A percentile compares a stretch with the other conserved stretches of the same genome.
Conservation (phyloP, 2,329 filamentous ascomycete species). For the Gnomoniopsis smithogilvyi region DNA sequence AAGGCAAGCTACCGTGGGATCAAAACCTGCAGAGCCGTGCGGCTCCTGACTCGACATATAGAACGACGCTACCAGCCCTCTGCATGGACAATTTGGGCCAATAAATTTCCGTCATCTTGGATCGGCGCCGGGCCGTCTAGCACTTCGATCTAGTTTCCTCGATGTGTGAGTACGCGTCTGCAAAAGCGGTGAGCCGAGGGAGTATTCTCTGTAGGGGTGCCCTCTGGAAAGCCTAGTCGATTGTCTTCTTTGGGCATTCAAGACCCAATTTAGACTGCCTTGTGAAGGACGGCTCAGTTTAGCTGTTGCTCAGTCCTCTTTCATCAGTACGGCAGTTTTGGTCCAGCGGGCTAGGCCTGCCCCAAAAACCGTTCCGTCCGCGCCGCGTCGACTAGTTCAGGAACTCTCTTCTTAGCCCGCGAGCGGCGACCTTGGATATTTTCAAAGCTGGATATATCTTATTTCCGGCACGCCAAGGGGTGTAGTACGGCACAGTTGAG, state of each 20-base stretch:
- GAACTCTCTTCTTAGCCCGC: no score
- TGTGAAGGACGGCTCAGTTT: no score
- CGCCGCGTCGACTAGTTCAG: no score
- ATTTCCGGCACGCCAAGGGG: no score
- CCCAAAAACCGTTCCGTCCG: no score
- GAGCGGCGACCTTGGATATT: no score
- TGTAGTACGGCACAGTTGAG: no score
- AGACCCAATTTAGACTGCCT: background rate
- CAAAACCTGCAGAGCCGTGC: background rate
- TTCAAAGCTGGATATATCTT: no score
- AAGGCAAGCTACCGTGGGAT: background rate
- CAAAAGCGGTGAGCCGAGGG: background rate
- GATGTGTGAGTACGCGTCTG: background rate
- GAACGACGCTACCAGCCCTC: background rate
- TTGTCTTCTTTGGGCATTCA: background rate
- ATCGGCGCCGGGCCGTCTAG: background rate
- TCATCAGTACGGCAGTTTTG: no score
- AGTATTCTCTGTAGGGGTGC: background rate
- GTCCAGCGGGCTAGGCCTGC: no score
- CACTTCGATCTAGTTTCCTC: background rate
- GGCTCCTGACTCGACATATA: background rate
- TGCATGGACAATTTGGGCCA: background rate
- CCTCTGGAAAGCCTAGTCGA: no score
- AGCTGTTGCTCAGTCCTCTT: no score
- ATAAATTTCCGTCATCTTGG: background rate